Percentiles rank a stretch among this genome's conserved stretches.
These are phyloP conservation scores for Linum trigynum DNA, from an alignment of 345 rosid genomes.

Conservation along the genomic window DNA sequence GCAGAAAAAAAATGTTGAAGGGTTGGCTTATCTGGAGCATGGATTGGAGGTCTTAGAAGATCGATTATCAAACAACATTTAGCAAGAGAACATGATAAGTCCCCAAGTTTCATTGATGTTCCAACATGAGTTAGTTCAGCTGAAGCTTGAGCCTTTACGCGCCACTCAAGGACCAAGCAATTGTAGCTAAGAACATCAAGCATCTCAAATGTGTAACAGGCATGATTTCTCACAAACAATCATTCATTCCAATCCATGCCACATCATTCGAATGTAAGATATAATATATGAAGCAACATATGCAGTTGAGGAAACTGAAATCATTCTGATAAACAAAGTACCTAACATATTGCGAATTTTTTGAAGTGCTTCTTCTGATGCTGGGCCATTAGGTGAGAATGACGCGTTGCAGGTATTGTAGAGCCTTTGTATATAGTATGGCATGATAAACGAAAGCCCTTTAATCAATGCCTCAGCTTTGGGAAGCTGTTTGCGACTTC, in stretches of 20 bases:
- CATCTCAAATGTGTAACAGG: no score
- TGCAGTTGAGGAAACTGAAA: not conserved
- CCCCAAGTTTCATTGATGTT: not conserved
- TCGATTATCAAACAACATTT: not conserved
- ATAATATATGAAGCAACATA: not conserved
- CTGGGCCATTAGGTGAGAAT: constrained; percentile 58
- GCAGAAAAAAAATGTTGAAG: not conserved
- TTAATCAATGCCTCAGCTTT: not conserved
- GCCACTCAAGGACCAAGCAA: not conserved
- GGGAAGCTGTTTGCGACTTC: not conserved
- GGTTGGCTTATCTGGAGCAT: not conserved
- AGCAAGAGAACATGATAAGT: not conserved
- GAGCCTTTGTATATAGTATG: constrained; percentile 52
- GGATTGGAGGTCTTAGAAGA: no score
- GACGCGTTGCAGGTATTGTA: constrained; percentile 66
- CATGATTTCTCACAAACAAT: no score
- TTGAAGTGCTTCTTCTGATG: constrained; percentile 67
- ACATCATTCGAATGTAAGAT: not conserved
- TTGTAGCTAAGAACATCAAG: not conserved
- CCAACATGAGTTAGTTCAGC: not conserved
- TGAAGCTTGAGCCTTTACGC: not conserved
- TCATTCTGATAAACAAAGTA: constrained; percentile 14
- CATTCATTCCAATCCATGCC: not conserved
- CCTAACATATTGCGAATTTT: constrained; percentile 62
- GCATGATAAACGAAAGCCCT: not conserved